Base-by-base conservation (phyloP, 139 green algal genomes). In the Closterium sp. region DNA sequence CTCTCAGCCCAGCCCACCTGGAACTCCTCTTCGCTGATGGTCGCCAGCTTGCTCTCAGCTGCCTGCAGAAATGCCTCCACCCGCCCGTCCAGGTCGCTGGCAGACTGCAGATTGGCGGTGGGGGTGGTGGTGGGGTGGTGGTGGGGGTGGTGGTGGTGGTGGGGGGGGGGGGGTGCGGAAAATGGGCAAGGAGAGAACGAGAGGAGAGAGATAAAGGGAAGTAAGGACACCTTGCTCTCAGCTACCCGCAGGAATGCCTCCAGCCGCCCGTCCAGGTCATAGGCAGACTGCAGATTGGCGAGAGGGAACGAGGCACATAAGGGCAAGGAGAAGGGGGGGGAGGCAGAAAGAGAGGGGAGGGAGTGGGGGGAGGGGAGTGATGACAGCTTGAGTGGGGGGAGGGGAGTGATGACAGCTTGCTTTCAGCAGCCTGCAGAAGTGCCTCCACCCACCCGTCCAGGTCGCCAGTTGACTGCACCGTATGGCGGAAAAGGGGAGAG, bases 1-100 rank as follows among this genome's bases (percentile, higher is more conserved):
- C 19, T 92, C 16, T 36, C 91, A 93, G 30, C 94, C 92, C 90
- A 89, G 25, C 91, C 95, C 95, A 30, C 32, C 19, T 33, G 92
- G 36, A 34, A 81, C 34, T 69, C 95, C 34, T 43, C 86, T 43
- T 28, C 90, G 8, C 36, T 88, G 33, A 33, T 94, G 87, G 10
- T 4, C 32, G 92, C 93, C 31, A 25, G 93, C 33, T 33, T 85
- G 86, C 33, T 76, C 55, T 76, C 55, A 28, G 55, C 55, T 76
- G 55, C 55, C 55, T 76, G 55, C 55, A 76, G 55, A 76, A 76
- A 76, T 19, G 55, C 55, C 55, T 76, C 55, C 55, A 76, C 55
- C 55, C 55, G 55, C 55, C 55, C 55, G 16, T 76, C 55, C 55
- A 76, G 55, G 16, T 76, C 55, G 55, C 55, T 76, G 16, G 55